Conservation (phyloP, 352 stramenopile genomes). For the Phytophthora parvispora region DNA sequence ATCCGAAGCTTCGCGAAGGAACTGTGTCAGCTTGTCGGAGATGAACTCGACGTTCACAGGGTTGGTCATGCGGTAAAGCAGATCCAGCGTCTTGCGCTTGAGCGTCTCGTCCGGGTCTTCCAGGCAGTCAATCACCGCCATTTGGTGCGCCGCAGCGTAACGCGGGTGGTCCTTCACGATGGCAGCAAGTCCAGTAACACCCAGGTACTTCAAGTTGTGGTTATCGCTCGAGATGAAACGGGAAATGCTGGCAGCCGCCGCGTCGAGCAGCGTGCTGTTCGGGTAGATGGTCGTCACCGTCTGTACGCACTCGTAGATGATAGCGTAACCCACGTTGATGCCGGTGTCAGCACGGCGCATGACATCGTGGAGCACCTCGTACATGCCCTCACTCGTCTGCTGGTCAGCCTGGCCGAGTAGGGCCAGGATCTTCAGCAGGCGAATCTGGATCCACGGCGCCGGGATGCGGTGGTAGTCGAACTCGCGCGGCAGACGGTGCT, state of each 20-base stretch:
- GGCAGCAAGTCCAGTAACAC: conserved; percentile 98
- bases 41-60: conserved; percentile 99
- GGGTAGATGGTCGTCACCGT: conserved; percentile 99
- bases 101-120: conserved; percentile 99
- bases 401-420: conserved; percentile 96
- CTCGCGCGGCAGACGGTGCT: conserved; percentile 98
- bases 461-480: conserved; percentile 99
- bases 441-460: conserved; percentile 99
- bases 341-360: conserved; percentile 99
- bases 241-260: conserved; percentile 93
- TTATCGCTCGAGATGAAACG: conserved; percentile 97
- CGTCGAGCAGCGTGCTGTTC: conserved; percentile 98
- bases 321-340: conserved; percentile 99
- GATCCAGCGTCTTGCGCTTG: conserved; percentile 98
- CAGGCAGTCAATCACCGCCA: conserved; percentile 99
- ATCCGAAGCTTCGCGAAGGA: conserved; percentile 96
- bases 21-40: conserved; percentile 98
- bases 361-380: conserved; percentile 99
- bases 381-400: conserved; percentile 98
- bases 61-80: conserved; percentile 99
- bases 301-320: conserved; percentile 99
- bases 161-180: conserved; percentile 98
- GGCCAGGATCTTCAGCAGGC: conserved; percentile 97
- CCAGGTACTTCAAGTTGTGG: conserved; percentile 99
- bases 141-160: conserved; percentile 99